phyloP scores from a whole-genome alignment of 768 basidiomycete species.

The Rubroboletus satanas region DNA sequence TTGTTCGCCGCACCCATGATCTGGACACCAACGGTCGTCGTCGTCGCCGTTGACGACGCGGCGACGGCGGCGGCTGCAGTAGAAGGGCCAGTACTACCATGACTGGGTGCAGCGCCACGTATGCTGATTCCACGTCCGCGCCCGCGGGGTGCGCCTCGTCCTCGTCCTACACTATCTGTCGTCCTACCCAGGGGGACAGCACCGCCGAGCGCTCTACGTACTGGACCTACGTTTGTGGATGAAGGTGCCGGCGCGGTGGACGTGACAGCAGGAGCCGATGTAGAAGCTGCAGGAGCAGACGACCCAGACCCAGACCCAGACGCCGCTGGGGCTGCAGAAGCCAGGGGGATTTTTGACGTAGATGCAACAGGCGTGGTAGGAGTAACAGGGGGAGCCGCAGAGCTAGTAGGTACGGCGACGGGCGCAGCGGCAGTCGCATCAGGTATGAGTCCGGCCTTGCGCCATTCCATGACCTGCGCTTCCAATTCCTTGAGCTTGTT shows the following conservation, averaged over 20 bases:
- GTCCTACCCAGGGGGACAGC: conserved; percentile 25
- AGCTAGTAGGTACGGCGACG: conserved; percentile 5
- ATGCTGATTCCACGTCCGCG: conserved; percentile 28
- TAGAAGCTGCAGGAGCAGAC: conserved; percentile 10
- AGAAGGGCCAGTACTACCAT: conserved; percentile 18
- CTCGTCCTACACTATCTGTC: conserved; percentile 24
- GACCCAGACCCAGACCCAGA: conserved; percentile 1
- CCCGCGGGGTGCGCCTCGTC: conserved; percentile 36
- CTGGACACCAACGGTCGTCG: conserved; percentile 42
- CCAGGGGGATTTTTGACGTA: conserved; percentile 10
- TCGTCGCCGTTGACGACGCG: conserved; percentile 16
- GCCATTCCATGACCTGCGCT: conserved; percentile 55
- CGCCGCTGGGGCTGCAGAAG: conserved; percentile 12
- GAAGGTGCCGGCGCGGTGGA: conserved; percentile 18
- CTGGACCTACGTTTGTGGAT: conserved; percentile 26
- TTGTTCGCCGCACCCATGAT: conserved; percentile 67
- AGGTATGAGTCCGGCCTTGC: conserved; percentile 47
- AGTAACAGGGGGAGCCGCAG: conserved; percentile 20
- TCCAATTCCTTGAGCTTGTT: conserved; percentile 66
- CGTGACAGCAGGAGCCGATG: conserved; percentile 14
- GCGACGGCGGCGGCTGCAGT: conserved; percentile 18
- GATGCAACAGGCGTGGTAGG: conserved; percentile 30
- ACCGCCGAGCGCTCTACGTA: conserved; percentile 30
- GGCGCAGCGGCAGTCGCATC: conserved; percentile 30
- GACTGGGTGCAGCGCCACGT: conserved; percentile 29